Conservation (phyloP, 176 grass and related monocot species). For the Canna indica region DNA sequence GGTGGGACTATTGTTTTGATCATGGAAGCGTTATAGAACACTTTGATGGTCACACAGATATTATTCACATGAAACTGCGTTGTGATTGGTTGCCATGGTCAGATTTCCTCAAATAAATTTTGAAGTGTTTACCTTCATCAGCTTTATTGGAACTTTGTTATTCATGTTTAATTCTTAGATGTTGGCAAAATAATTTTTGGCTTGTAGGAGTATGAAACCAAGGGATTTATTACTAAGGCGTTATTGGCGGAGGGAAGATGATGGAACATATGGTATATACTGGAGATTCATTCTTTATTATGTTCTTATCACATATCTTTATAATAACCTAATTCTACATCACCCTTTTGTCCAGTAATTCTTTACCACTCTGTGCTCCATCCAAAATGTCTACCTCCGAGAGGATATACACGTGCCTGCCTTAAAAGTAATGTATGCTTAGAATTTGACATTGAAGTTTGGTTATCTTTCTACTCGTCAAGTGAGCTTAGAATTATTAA, state of each 20-base stretch:
- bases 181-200: background rate
- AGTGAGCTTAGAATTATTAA: conserved; percentile 5
- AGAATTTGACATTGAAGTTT: background rate
- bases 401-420: conserved; percentile 74
- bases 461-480: background rate
- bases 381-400: conserved; percentile 57
- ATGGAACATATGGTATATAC: conserved; percentile 23
- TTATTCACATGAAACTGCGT: conserved; percentile 25
- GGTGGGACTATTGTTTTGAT: conserved; percentile 24
- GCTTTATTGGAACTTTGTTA: background rate
- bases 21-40: conserved; percentile 11
- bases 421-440: conserved; percentile 99
- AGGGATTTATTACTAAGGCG: conserved; percentile 18
- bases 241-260: conserved; percentile 28
- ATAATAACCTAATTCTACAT: conserved; percentile 4
- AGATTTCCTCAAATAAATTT: background rate
- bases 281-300: background rate
- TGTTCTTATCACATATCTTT: background rate
- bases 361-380: conserved; percentile 97
- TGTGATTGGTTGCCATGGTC: conserved; percentile 26
- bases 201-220: conserved; percentile 18
- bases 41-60: conserved; percentile 24
- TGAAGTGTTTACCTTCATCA: background rate
- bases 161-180: background rate
- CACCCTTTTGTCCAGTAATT: conserved; percentile 53